Percentiles rank a stretch among this genome's conserved stretches.
Evolutionary conservation across 2,329 filamentous ascomycete genomes (phyloP).

Genomic region (Alternaria infectoria): DNA sequence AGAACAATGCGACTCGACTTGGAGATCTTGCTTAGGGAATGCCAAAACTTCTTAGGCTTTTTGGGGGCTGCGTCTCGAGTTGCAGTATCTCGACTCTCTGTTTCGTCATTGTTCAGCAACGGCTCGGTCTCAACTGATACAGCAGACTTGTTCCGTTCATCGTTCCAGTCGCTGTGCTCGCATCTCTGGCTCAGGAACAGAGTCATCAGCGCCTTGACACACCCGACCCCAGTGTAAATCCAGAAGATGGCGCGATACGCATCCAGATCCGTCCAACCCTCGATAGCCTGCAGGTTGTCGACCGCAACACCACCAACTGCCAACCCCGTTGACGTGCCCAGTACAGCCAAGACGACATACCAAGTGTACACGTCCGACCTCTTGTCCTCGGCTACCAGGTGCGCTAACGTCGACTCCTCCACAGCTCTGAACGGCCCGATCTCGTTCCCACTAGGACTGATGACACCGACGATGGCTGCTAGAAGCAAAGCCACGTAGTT

Average conservation of each 20-base stretch:
- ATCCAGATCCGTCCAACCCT: slow-evolving; percentile 47
- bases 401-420: slow-evolving; percentile 48
- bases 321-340: slow-evolving; percentile 45
- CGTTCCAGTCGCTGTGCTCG: slow-evolving; percentile 35
- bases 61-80: slow-evolving; percentile 19
- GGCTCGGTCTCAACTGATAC: slow-evolving; percentile 34
- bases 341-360: slow-evolving; percentile 49
- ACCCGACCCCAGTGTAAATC: slow-evolving; percentile 51
- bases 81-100: neutral
- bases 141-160: neutral
- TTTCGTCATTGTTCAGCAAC: slow-evolving; percentile 21
- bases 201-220: slow-evolving; percentile 47
- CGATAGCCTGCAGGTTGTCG: slow-evolving; percentile 34
- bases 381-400: slow-evolving; percentile 37
- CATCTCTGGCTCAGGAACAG: slow-evolving; percentile 49
- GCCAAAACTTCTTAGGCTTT: slow-evolving; percentile 22
- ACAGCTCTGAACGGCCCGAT: slow-evolving; percentile 51
- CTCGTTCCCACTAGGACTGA: slow-evolving; percentile 49
- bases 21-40: slow-evolving; percentile 62
- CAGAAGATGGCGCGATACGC: slow-evolving; percentile 52
- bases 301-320: slow-evolving; percentile 47
- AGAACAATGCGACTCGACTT: slow-evolving; percentile 61
- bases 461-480: slow-evolving; percentile 48
- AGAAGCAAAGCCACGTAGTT: slow-evolving; percentile 41
- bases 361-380: slow-evolving; percentile 49